A percentile compares a stretch with the other conserved stretches of the same genome.
These are phyloP conservation scores for Microbotryum scabiosae DNA, from an alignment of 1,284 basidiomycete genomes.

Conservation along the genomic window DNA sequence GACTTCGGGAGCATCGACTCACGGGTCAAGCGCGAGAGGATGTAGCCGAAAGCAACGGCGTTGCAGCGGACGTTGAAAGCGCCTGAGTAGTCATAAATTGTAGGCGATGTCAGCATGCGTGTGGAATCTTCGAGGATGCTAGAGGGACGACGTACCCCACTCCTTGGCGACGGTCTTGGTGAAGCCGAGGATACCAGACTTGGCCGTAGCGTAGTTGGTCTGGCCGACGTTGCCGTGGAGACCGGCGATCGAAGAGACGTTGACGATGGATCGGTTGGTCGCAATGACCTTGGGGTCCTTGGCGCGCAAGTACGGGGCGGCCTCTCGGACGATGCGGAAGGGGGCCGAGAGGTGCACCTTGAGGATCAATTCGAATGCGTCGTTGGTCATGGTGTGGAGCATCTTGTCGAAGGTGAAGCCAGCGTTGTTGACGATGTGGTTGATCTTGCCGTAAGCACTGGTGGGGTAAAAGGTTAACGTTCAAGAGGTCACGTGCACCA, in stretches of 20 bases:
- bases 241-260: slow-evolving; percentile 62
- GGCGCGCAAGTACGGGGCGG: slow-evolving; percentile 72
- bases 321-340: slow-evolving; percentile 72
- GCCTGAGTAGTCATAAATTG: background rate
- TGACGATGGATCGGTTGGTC: slow-evolving; percentile 63
- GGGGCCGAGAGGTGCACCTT: slow-evolving; percentile 75
- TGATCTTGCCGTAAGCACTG: slow-evolving; percentile 69
- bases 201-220: slow-evolving; percentile 56
- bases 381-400: slow-evolving; percentile 77
- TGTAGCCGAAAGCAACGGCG: slow-evolving; percentile 66
- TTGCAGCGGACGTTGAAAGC: slow-evolving; percentile 68
- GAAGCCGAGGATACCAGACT: slow-evolving; percentile 59
- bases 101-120: background rate
- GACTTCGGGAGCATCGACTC: background rate
- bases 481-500: background rate
- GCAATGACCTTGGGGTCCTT: slow-evolving; percentile 49
- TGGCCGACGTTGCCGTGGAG: slow-evolving; percentile 77
- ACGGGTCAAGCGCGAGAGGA: slow-evolving; percentile 49
- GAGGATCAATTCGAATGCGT: slow-evolving; percentile 69
- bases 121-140: background rate
- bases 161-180: slow-evolving; percentile 74
- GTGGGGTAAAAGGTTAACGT: background rate
- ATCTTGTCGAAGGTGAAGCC: slow-evolving; percentile 64
- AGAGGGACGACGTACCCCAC: slow-evolving; percentile 52
- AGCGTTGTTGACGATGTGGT: slow-evolving; percentile 59